A percentile compares a stretch with the other conserved stretches of the same genome.
These are phyloP conservation scores for Syzygium aromaticum DNA, from an alignment of 345 rosid species.

Conservation along the genomic window DNA sequence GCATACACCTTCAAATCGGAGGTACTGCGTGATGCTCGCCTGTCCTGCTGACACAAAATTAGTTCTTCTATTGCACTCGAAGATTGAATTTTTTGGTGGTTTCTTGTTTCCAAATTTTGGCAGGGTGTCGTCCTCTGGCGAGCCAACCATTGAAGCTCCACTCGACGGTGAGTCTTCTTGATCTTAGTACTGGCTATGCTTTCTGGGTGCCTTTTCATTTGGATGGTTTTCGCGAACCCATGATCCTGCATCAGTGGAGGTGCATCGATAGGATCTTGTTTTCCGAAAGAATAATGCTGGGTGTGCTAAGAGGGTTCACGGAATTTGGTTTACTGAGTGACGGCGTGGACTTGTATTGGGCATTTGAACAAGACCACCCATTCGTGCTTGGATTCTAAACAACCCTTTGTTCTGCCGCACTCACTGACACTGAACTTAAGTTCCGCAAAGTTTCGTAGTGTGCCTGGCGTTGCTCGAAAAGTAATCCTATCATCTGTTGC, in stretches of 20 bases:
- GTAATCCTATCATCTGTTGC: not conserved
- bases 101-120: not conserved
- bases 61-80: not conserved
- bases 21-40: not conserved
- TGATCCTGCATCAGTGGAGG: not conserved
- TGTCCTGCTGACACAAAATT: not conserved
- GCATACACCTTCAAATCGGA: not conserved
- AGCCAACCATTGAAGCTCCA: not conserved
- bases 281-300: not conserved
- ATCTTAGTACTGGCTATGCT: not conserved
- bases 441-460: not conserved
- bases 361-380: not conserved
- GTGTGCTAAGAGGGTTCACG: not conserved
- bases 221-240: not conserved
- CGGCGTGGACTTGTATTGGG: not conserved
- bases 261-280: not conserved
- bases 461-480: not conserved
- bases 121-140: not conserved
- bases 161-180: not conserved
- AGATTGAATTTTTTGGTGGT: not conserved
- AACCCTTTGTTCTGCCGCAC: not conserved
- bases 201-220: not conserved
- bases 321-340: not conserved
- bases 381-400: not conserved
- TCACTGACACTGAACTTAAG: not conserved